A percentile compares a stretch with the other conserved stretches of the same genome.
Conservation (phyloP, 2,329 filamentous ascomycete species). For the Berkeleyomyces rouxiae region DNA sequence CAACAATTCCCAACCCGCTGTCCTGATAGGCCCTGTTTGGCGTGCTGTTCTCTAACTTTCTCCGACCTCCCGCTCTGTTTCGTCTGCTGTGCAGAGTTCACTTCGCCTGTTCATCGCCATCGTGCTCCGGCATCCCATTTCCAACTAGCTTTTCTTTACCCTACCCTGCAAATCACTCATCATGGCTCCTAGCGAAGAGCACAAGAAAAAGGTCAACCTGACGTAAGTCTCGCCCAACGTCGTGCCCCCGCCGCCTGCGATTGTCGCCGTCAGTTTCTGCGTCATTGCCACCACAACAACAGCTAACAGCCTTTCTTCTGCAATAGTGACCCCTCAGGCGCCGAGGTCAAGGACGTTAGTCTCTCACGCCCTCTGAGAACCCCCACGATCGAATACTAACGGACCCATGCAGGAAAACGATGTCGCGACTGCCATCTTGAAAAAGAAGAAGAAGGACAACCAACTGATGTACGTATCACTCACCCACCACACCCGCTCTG, state of each 20-base stretch:
- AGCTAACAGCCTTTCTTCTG: conserved; percentile 22
- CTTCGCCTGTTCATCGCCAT: not conserved
- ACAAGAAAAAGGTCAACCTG: conserved; percentile 73
- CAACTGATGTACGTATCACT: conserved; percentile 64
- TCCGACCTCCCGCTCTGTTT: conserved; percentile 1
- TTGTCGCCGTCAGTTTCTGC: not conserved
- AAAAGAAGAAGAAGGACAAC: conserved; percentile 99
- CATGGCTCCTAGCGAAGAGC: conserved; percentile 47
- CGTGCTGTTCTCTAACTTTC: not conserved
- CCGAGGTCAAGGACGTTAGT: conserved; percentile 67
- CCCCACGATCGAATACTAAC: conserved; percentile 20
- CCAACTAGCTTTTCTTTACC: not conserved
- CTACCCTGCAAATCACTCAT: conserved; percentile 23
- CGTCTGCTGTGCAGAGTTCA: conserved; percentile 13
- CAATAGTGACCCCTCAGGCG: conserved; percentile 69
- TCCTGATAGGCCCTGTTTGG: not conserved
- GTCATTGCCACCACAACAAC: not conserved
- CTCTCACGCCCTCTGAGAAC: conserved; percentile 2
- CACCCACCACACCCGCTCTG: not conserved
- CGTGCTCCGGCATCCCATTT: not conserved
- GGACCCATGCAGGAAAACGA: conserved; percentile 54
- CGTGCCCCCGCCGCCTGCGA: not conserved
- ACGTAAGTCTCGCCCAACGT: conserved; percentile 38
- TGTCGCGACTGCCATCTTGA: conserved; percentile 87
- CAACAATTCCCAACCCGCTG: not conserved